Conservation (phyloP, 73 alveolate species). For the Paramecium caudatum region DNA sequence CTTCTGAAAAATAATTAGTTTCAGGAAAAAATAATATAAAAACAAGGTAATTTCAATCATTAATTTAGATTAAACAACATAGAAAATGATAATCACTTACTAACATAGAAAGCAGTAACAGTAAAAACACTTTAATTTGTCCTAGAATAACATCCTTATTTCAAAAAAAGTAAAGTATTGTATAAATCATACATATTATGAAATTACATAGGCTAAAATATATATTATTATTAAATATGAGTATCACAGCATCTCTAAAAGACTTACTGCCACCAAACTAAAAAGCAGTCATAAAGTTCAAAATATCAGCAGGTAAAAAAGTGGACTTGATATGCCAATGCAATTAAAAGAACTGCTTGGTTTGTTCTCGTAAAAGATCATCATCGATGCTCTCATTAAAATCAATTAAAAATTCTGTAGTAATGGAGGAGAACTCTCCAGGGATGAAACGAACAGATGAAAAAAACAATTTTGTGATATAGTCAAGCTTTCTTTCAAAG, state of each 20-base stretch:
- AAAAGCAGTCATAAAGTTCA: slow-evolving; percentile 56
- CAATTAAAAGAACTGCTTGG: slow-evolving; percentile 47
- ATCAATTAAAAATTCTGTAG: slow-evolving; percentile 56
- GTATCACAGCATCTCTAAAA: slow-evolving; percentile 42
- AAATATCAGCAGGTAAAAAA: slow-evolving; percentile 37
- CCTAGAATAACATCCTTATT: slow-evolving; percentile 29
- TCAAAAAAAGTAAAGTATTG: slow-evolving; percentile 48
- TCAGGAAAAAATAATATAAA: background rate
- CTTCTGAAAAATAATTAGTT: background rate
- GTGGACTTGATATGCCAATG: slow-evolving; percentile 39
- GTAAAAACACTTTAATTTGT: slow-evolving; percentile 34
- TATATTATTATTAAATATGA: no score
- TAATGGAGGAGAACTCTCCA: slow-evolving; percentile 59
- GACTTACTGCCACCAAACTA: slow-evolving; percentile 22
- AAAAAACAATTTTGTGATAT: slow-evolving; percentile 16
- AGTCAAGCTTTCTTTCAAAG: slow-evolving; percentile 54
- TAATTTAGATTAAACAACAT: slow-evolving; percentile 37
- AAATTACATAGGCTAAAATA: no score
- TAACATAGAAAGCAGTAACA: slow-evolving; percentile 11
- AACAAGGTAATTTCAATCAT: background rate
- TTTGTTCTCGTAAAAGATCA: slow-evolving; percentile 67
- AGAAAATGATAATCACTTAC: slow-evolving; percentile 39
- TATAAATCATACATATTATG: slow-evolving; percentile 27
- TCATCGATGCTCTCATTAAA: slow-evolving; percentile 61
- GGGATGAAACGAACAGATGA: slow-evolving; percentile 45